Conservation (phyloP, 345 rosid genomes). For the Eucalyptus polyanthemos region DNA sequence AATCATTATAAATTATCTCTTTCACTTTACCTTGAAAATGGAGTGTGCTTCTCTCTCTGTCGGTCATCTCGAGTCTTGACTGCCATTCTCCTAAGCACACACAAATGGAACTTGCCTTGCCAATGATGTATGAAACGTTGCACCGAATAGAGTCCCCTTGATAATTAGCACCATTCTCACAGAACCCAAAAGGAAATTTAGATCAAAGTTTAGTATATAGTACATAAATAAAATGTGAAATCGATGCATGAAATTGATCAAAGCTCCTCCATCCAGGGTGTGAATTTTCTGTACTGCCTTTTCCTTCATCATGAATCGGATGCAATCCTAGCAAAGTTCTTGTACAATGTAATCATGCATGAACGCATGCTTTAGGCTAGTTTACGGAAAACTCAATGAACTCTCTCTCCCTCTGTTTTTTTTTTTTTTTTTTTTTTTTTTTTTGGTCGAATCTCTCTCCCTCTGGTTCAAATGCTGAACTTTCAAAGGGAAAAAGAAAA, state of each 20-base stretch:
- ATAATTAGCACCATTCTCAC: not conserved
- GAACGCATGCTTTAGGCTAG: not conserved
- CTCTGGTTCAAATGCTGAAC: not conserved
- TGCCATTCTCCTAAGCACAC: not conserved
- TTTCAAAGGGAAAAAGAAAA: not conserved
- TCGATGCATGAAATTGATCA: not conserved
- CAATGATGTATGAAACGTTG: not conserved
- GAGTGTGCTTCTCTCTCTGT: not conserved
- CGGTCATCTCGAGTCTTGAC: not conserved
- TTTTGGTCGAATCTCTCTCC: not conserved
- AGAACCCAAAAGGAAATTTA: not conserved
- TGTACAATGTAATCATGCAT: not conserved
- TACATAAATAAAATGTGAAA: not conserved
- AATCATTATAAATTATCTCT: not conserved
- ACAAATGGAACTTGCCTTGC: not conserved
- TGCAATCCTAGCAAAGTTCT: not conserved
- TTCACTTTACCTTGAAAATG: not conserved
- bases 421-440: too few relatives aligned
- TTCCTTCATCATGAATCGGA: not conserved
- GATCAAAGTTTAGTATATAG: not conserved
- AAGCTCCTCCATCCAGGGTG: not conserved
- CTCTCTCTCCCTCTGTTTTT: not conserved
- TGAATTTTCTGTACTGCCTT: not conserved
- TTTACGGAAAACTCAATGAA: not conserved
- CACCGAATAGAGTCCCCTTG: not conserved